Evolutionary conservation across 1,139 yeast genomes (phyloP).

Genomic region (Kurtzmaniella natalensis): DNA sequence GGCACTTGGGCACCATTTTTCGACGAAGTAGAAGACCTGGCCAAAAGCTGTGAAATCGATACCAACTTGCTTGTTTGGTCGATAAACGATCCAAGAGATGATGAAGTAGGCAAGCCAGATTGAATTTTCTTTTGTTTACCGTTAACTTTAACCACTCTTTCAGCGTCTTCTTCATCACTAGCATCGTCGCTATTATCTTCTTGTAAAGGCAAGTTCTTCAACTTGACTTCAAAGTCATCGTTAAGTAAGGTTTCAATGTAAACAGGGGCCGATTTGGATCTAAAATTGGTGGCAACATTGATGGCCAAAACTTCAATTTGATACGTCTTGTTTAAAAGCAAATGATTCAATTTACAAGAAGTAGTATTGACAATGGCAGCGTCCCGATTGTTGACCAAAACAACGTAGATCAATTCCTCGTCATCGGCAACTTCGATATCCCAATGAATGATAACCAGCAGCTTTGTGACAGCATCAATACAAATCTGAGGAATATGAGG

Average conservation of each 20-base stretch:
- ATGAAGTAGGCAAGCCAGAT: too few species aligned
- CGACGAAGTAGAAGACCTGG: too few species aligned
- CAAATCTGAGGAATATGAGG: slow-evolving; percentile 41
- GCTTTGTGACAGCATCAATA: slow-evolving; percentile 30
- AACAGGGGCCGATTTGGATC: slow-evolving; percentile 33
- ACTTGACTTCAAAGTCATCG: slow-evolving; percentile 4
- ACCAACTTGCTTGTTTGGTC: too few species aligned
- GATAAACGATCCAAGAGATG: too few species aligned
- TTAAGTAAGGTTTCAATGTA: slow-evolving; percentile 17
- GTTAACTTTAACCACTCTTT: neutral
- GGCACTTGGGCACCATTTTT: too few species aligned
- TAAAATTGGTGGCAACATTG: slow-evolving; percentile 33
- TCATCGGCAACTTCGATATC: slow-evolving; percentile 30
- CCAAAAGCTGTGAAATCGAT: too few species aligned
- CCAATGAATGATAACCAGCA: slow-evolving; percentile 40
- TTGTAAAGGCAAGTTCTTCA: slow-evolving; percentile 3
- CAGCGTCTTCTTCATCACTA: neutral
- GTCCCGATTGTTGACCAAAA: slow-evolving; percentile 34
- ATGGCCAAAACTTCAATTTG: slow-evolving; percentile 38
- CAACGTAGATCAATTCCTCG: slow-evolving; percentile 32
- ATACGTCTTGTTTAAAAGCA: slow-evolving; percentile 26
- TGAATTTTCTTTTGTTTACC: too few species aligned
- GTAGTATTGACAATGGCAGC: slow-evolving; percentile 36
- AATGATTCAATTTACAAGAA: slow-evolving; percentile 34
- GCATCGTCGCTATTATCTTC: neutral